These are phyloP conservation scores for Megacollybia marginata DNA, from an alignment of 768 basidiomycete genomes.

Conservation along the genomic window DNA sequence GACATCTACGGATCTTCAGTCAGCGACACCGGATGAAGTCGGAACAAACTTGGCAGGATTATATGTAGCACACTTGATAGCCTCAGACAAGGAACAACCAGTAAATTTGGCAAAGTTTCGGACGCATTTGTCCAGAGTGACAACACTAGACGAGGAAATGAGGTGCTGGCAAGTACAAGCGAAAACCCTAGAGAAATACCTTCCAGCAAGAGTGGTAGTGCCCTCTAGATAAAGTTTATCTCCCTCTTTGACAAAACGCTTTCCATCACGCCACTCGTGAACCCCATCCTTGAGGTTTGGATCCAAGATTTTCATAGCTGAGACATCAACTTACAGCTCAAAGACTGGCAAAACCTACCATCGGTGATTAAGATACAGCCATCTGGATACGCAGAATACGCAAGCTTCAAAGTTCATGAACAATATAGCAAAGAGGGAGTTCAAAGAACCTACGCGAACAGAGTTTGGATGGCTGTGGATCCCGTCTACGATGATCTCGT, in stretches of 20 bases:
- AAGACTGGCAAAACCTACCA: constrained; percentile 36
- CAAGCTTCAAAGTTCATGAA: constrained; percentile 40
- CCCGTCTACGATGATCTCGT: constrained; percentile 86
- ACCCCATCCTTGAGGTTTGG: constrained; percentile 77
- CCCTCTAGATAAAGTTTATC: constrained; percentile 77
- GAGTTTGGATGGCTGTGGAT: constrained; percentile 89
- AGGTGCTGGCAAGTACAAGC: background rate
- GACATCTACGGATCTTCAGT: constrained; percentile 40
- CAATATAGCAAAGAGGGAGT: background rate
- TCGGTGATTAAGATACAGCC: constrained; percentile 89
- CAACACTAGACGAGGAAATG: constrained; percentile 39
- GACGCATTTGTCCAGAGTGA: constrained; percentile 79
- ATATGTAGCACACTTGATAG: constrained; percentile 79
- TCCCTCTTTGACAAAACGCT: constrained; percentile 75
- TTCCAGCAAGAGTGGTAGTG: constrained; percentile 84
- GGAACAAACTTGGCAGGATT: constrained; percentile 68
- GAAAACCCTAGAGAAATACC: constrained; percentile 35
- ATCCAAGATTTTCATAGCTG: constrained; percentile 83
- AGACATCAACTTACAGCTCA: background rate
- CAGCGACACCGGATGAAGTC: background rate
- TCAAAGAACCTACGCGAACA: constrained; percentile 52
- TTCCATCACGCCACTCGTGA: constrained; percentile 84
- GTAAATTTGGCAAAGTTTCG: constrained; percentile 82
- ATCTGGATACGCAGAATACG: constrained; percentile 76
- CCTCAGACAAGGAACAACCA: constrained; percentile 74